phyloP scores from a whole-genome alignment of 176 grass and related monocot genomes.

The Aegilops tauschii region DNA sequence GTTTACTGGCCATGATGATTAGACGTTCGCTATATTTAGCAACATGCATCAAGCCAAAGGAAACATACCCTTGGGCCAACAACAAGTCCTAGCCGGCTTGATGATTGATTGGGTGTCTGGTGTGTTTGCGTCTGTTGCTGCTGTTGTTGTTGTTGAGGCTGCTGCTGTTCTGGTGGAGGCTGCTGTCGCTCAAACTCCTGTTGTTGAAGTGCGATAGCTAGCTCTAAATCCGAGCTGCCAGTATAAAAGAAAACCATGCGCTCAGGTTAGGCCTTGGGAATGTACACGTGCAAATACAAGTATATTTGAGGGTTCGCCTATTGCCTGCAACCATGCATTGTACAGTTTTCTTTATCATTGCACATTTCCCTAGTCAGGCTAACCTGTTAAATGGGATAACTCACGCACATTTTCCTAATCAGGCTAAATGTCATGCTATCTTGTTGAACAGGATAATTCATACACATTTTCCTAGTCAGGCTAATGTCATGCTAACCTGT shows the following conservation, averaged over 20 bases:
- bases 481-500: neutral
- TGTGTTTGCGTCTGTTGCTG: slow-evolving; percentile 28
- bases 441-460: neutral
- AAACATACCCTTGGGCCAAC: slow-evolving; percentile 81
- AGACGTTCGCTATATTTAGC: neutral
- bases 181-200: slow-evolving; percentile 69
- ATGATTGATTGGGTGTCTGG: slow-evolving; percentile 47
- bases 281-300: neutral
- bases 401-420: neutral
- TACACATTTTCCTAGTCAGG: neutral
- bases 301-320: neutral
- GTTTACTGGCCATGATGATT: neutral
- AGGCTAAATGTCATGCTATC: neutral
- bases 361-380: slow-evolving; percentile 2
- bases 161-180: slow-evolving; percentile 32
- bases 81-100: slow-evolving; percentile 56
- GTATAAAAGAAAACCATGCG: neutral
- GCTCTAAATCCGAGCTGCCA: slow-evolving; percentile 87
- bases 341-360: neutral
- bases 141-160: slow-evolving; percentile 29
- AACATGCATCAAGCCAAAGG: neutral
- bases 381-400: neutral
- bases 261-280: neutral
- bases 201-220: slow-evolving; percentile 92
- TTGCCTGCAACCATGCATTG: neutral